A percentile compares a stretch with the other conserved stretches of the same genome.
Evolutionary conservation across 2,329 filamentous ascomycete species (phyloP).

Genomic region (Hymenoscyphus infarciens): DNA sequence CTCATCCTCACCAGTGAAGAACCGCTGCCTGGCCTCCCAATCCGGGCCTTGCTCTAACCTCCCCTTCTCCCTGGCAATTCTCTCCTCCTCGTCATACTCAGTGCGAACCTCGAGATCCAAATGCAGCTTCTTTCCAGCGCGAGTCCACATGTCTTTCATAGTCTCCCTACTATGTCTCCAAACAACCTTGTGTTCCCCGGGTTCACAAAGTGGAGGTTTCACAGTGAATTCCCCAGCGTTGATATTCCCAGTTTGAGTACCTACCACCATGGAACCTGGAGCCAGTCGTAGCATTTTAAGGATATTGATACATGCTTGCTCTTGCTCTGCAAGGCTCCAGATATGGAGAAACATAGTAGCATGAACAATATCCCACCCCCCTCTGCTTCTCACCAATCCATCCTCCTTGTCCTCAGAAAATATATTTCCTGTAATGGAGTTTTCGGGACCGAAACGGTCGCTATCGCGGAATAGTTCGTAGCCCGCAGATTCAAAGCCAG

Average conservation of each 20-base stretch:
- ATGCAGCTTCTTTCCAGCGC: not conserved
- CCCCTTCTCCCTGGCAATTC: not conserved
- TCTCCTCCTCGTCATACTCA: slow-evolving; percentile 1
- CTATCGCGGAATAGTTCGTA: not conserved
- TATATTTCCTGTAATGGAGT: not conserved
- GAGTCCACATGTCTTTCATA: not conserved
- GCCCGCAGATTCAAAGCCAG: not conserved
- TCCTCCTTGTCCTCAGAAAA: not conserved
- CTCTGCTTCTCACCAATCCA: not conserved
- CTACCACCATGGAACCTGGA: not conserved
- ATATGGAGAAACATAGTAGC: not conserved
- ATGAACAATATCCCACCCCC: not conserved
- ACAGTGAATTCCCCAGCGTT: not conserved
- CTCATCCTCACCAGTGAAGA: not conserved
- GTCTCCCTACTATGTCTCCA: not conserved
- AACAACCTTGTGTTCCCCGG: not conserved
- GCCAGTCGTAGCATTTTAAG: not conserved
- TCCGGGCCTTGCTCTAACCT: not conserved
- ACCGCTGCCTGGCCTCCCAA: not conserved
- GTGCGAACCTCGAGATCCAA: not conserved
- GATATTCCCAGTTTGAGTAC: not conserved
- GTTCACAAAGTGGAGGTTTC: not conserved
- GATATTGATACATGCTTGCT: not conserved
- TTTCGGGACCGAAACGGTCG: not conserved
- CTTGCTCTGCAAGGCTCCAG: not conserved